Conservation (phyloP, 2,329 filamentous ascomycete genomes). For the Fusarium sp. region DNA sequence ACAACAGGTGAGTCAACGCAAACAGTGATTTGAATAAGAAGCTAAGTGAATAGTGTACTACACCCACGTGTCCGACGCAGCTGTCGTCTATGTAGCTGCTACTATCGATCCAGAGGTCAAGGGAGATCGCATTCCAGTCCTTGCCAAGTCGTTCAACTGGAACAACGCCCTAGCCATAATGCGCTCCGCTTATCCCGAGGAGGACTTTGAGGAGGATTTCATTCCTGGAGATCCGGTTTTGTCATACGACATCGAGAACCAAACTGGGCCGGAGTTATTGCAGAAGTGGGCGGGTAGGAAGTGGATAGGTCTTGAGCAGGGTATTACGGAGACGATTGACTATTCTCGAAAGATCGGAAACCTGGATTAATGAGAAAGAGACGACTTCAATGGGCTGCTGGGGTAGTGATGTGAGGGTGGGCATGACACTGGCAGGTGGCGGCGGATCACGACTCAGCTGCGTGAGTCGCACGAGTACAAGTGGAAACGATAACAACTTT, state of each 20-base stretch:
- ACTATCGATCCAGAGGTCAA: conserved; percentile 27
- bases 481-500: background rate
- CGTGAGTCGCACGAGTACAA: background rate
- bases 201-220: conserved; percentile 28
- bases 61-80: conserved; percentile 35
- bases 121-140: conserved; percentile 19
- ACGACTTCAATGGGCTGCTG: too few relatives aligned
- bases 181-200: conserved; percentile 20
- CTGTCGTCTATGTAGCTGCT: conserved; percentile 34
- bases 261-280: conserved; percentile 21
- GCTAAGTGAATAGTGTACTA: conserved; percentile 33
- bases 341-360: conserved; percentile 9
- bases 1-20: conserved; percentile 20
- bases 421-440: too few relatives aligned
- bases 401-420: too few relatives aligned
- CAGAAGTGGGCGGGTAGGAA: conserved; percentile 38
- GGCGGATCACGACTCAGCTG: background rate
- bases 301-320: conserved; percentile 24
- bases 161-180: conserved; percentile 26
- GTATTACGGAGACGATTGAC: conserved; percentile 21
- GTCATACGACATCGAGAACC: conserved; percentile 26
- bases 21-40: background rate
- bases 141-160: conserved; percentile 32
- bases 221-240: conserved; percentile 19
- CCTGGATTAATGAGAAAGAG: background rate